Percentiles rank a stretch among this genome's conserved stretches.
Evolutionary conservation across 179 eudicot species (phyloP).

Genomic region (Silene coronaria): DNA sequence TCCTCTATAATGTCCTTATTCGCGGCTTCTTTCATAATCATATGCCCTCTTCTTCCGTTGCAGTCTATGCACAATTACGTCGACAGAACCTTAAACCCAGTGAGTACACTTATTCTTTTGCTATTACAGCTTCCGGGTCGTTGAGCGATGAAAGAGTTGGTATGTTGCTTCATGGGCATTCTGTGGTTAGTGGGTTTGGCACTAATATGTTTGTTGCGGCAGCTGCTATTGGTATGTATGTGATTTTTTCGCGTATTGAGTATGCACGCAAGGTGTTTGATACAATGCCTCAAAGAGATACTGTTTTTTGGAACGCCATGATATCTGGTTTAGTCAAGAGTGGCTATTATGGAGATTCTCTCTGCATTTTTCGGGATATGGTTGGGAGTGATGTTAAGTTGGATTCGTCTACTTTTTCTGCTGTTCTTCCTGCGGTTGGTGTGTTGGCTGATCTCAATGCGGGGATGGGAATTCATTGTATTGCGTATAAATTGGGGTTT

Average conservation of each 20-base stretch:
- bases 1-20: constrained; percentile 59
- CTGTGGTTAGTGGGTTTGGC: constrained; percentile 54
- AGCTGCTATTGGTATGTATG: constrained; percentile 52
- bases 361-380: constrained; percentile 56
- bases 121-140: constrained; percentile 48
- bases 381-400: constrained; percentile 31
- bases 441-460: constrained; percentile 59
- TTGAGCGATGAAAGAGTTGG: constrained; percentile 38
- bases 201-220: constrained; percentile 73
- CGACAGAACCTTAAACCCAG: constrained; percentile 38
- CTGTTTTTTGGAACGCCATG: constrained; percentile 68
- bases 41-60: constrained; percentile 31
- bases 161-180: constrained; percentile 54
- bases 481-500: constrained; percentile 54
- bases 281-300: constrained; percentile 50
- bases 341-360: constrained; percentile 40
- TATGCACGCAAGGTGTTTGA: constrained; percentile 65
- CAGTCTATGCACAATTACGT: constrained; percentile 36
- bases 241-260: constrained; percentile 31
- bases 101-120: constrained; percentile 56
- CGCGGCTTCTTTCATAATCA: constrained; percentile 37
- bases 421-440: constrained; percentile 53
- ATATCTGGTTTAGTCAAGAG: constrained; percentile 60
- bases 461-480: constrained; percentile 64
- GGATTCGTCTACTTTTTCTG: constrained; percentile 65